A percentile compares a stretch with the other conserved stretches of the same genome.
These are phyloP conservation scores for Hebeloma cylindrosporum DNA, from an alignment of 768 basidiomycete genomes.

Conservation along the genomic window DNA sequence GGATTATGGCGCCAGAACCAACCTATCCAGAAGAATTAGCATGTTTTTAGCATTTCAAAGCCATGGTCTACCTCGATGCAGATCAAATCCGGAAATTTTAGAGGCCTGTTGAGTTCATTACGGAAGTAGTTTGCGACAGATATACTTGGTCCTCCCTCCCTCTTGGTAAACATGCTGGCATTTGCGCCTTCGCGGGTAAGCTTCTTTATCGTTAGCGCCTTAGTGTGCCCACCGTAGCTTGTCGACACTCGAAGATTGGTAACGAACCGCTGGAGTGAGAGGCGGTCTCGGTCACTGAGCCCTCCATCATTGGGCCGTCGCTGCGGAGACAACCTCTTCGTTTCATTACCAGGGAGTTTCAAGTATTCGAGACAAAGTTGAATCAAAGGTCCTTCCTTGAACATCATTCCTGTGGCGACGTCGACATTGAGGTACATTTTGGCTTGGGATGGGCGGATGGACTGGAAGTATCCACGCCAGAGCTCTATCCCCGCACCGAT, in stretches of 20 bases:
- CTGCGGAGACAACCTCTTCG: constrained; percentile 27
- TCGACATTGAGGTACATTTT: constrained; percentile 74
- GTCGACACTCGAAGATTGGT: constrained; percentile 29
- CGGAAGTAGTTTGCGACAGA: constrained; percentile 63
- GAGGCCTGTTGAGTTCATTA: constrained; percentile 42
- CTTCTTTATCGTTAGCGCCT: constrained; percentile 44
- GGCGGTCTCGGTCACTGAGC: constrained; percentile 54
- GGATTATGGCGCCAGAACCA: constrained; percentile 61
- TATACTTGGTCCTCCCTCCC: constrained; percentile 45
- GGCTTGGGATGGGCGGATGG: constrained; percentile 64
- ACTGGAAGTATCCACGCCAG: constrained; percentile 84
- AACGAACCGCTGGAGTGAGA: constrained; percentile 40
- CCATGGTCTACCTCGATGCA: constrained; percentile 60
- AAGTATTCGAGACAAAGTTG: constrained; percentile 58
- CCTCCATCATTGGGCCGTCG: too few relatives aligned
- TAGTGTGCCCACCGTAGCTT: constrained; percentile 11
- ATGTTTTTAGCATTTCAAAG: neutral
- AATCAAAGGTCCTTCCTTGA: constrained; percentile 59
- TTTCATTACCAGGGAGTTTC: constrained; percentile 5
- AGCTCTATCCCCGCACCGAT: constrained; percentile 65
- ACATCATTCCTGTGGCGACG: constrained; percentile 78
- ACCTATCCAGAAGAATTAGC: constrained; percentile 40
- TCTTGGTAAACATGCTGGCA: constrained; percentile 48
- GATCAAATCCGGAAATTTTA: constrained; percentile 58
- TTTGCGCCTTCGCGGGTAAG: constrained; percentile 54